phyloP scores from a whole-genome alignment of 164 flowering plant species.

The Piper betle region DNA sequence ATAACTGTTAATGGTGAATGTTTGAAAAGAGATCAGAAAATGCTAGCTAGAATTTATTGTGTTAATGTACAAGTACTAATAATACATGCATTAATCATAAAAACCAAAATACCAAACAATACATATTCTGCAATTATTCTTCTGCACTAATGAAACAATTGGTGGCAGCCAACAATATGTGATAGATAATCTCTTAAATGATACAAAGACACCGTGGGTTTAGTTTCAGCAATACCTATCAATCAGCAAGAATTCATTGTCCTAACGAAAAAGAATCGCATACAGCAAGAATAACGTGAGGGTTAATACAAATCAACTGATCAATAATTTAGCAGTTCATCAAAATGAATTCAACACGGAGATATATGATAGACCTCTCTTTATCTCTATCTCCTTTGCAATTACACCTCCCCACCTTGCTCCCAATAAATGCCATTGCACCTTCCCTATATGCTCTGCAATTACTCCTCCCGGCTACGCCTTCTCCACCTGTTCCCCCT shows the following conservation, averaged over 20 bases:
- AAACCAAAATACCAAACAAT: no score
- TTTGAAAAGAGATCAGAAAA: no score
- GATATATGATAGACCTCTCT: constrained; percentile 18
- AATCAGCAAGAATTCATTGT: not conserved
- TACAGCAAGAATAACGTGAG: not conserved
- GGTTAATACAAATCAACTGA: not conserved
- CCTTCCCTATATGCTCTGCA: constrained; percentile 23
- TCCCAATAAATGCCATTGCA: constrained; percentile 24
- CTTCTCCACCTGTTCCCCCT: constrained; percentile 11
- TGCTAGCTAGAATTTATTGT: no score
- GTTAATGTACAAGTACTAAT: no score
- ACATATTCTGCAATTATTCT: no score
- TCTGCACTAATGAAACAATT: no score
- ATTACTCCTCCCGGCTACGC: constrained; percentile 23
- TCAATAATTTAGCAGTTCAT: no score
- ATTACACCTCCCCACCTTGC: constrained; percentile 16
- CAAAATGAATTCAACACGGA: constrained; percentile 12
- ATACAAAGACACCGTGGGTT: not conserved
- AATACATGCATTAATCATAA: no score
- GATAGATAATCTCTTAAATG: not conserved
- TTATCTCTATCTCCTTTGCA: constrained; percentile 7
- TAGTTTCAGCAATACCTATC: not conserved
- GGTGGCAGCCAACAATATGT: not conserved
- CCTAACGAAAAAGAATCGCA: not conserved
- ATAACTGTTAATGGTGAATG: no score